Conservation (phyloP, 2,329 filamentous ascomycete species). For the Sporothrix sp. region DNA sequence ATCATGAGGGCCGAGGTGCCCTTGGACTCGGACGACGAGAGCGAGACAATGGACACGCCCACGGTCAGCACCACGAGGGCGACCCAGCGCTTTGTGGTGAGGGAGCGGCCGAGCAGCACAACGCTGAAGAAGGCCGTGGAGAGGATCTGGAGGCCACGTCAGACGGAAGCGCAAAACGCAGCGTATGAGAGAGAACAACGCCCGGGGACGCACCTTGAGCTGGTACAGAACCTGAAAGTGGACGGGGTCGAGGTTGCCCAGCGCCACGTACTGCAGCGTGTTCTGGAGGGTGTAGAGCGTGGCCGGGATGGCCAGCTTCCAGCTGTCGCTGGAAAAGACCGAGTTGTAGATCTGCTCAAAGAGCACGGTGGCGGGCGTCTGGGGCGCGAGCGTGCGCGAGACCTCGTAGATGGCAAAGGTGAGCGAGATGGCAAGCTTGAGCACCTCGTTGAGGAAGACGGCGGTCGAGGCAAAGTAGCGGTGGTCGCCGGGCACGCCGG, state of each 20-base stretch:
- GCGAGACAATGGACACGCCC: constrained; percentile 77
- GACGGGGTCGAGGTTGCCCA: constrained; percentile 83
- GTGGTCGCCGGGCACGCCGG: constrained; percentile 60
- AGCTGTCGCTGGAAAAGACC: constrained; percentile 83
- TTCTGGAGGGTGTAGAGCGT: constrained; percentile 86
- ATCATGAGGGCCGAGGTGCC: constrained; percentile 44
- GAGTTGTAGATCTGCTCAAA: constrained; percentile 69
- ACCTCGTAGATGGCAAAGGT: constrained; percentile 83
- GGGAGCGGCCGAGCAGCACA: constrained; percentile 58
- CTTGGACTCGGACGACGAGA: constrained; percentile 49
- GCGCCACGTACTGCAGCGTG: constrained; percentile 82
- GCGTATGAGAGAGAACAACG: background rate
- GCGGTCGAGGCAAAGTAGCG: constrained; percentile 91
- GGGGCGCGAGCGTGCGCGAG: constrained; percentile 64
- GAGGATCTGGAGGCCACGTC: constrained; percentile 54
- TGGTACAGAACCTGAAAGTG: constrained; percentile 93
- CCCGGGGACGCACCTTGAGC: constrained; percentile 57
- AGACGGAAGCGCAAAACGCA: no score
- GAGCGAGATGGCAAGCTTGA: constrained; percentile 80
- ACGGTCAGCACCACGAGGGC: constrained; percentile 68
- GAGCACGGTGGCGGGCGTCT: constrained; percentile 69
- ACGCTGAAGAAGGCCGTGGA: constrained; percentile 84
- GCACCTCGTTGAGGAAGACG: constrained; percentile 83
- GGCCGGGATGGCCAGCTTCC: constrained; percentile 88
- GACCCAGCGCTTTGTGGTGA: constrained; percentile 68